phyloP scores from a whole-genome alignment of 495 filamentous ascomycete species.

The Hypoxylon trugodes region DNA sequence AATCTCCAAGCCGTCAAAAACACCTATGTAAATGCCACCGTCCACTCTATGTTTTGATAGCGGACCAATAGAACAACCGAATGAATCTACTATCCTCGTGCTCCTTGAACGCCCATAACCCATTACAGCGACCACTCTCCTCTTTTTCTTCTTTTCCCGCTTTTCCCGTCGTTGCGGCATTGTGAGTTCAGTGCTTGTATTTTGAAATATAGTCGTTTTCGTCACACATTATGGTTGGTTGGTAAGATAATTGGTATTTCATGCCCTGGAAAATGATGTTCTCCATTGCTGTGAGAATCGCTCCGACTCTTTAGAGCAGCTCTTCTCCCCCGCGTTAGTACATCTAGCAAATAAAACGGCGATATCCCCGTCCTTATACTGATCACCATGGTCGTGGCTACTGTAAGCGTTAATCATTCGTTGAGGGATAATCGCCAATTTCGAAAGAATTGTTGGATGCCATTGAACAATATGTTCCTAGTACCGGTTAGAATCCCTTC shows the following conservation, averaged over 20 bases:
- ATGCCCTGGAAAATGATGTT: conserved; percentile 47
- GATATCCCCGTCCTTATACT: conserved; percentile 88
- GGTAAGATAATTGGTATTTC: conserved; percentile 1
- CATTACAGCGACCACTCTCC: conserved; percentile 13
- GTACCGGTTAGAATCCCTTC: conserved; percentile 34
- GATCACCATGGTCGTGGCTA: conserved; percentile 48
- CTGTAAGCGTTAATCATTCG: conserved; percentile 79
- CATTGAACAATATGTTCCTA: conserved; percentile 94
- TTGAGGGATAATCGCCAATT: conserved; percentile 86
- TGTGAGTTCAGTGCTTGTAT: conserved; percentile 21
- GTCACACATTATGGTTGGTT: conserved; percentile 28
- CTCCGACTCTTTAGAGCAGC: conserved; percentile 74
- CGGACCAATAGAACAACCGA: conserved; percentile 32
- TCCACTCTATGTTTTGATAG: conserved; percentile 30
- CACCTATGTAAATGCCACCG: conserved; percentile 46
- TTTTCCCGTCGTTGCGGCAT: conserved; percentile 16
- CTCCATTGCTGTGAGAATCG: conserved; percentile 58
- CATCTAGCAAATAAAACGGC: conserved; percentile 80
- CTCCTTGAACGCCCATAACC: conserved; percentile 33
- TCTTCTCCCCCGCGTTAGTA: conserved; percentile 58
- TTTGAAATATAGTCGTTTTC: conserved; percentile 14
- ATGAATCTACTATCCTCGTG: conserved; percentile 30
- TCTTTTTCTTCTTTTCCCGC: no score
- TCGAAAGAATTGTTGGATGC: conserved; percentile 97
- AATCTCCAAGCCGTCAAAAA: conserved; percentile 41